phyloP scores from a whole-genome alignment of 192 early-diverging fungal genomes.

The Funneliformis mosseae region DNA sequence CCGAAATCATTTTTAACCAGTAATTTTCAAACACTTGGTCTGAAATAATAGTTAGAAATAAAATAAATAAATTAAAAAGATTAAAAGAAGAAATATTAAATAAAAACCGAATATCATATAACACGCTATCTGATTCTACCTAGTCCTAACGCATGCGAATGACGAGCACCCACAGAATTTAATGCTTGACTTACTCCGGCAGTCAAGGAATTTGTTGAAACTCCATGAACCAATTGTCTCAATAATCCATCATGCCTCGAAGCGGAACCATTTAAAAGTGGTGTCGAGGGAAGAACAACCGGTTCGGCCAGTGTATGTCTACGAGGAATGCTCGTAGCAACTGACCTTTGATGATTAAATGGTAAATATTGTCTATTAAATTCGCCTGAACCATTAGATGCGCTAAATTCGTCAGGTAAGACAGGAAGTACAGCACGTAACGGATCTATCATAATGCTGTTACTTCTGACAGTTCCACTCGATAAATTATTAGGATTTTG shows the following conservation, averaged over 20 bases:
- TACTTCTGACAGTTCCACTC: constrained; percentile 32
- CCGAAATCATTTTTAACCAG: background rate
- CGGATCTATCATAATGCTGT: background rate
- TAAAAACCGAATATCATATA: background rate
- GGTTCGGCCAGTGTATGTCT: background rate
- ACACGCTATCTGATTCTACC: constrained; percentile 21
- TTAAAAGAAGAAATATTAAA: background rate
- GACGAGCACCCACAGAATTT: constrained; percentile 44
- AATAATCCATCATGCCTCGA: constrained; percentile 34
- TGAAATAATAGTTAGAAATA: background rate
- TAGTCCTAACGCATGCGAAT: constrained; percentile 43
- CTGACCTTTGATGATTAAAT: constrained; percentile 15
- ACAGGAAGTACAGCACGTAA: constrained; percentile 28
- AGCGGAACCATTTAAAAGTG: constrained; percentile 33
- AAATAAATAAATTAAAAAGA: background rate
- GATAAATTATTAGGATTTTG: constrained; percentile 29
- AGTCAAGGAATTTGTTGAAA: constrained; percentile 17
- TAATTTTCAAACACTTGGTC: constrained; percentile 34
- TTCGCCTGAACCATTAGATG: constrained; percentile 26
- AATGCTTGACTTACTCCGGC: constrained; percentile 35
- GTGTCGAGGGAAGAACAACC: constrained; percentile 6
- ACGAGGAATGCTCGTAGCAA: constrained; percentile 19
- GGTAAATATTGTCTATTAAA: constrained; percentile 10
- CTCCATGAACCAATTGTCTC: constrained; percentile 32
- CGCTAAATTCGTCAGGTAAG: constrained; percentile 8